Evolutionary conservation across 2,329 filamentous ascomycete species (phyloP), one percentile per base, ranked within the genome.

Genomic region (Xylariaceae sp.): DNA sequence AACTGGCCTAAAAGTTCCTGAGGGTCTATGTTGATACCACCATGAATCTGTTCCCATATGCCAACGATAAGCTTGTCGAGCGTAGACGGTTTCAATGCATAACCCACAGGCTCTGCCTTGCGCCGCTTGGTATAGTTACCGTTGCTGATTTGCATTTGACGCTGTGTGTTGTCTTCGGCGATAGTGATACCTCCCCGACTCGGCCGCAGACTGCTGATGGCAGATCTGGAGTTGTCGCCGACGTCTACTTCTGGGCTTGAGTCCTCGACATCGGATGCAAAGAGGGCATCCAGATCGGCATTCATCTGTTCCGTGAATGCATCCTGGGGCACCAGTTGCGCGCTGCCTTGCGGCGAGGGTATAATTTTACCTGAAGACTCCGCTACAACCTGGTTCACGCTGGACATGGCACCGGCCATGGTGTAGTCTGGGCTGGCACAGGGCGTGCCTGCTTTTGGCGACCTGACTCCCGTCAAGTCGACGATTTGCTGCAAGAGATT

Each of bases 141-240:
- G 43, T 51, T 45, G 15, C 45, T 29, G 19, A 57, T 47, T 31
- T 54, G 34, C 50, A 57, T 52, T 44, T 64, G 38, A 36, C 49
- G 38, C 42, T 56, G 44, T 41, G 60, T 47, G 51, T 59, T 44
- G 43, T 55, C 39, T 9, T 55, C 51, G 15, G 51, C 38, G 13
- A 51, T n/a, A 12, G 43, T 38, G 13, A 42, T 38, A 26, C 38
- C 47, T 7, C 34, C 24, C 7, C 49, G 44, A 17, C 41, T 52
- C 6, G 51, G 52, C 2, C 52, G 42, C 34, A 55, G 39, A 13
- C 51, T 45, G 19, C 53, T 52, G 18, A 53, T 43, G 61, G 75
- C 40, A 63, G 75, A 53, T 73, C n/a, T 74, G 71, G 9, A 42
- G 17, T 17, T 26, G 11, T 38, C 9, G 13, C 13, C 18, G n/a